Conservation (phyloP, 164 flowering plant genomes). For the Macadamia tetraphylla region DNA sequence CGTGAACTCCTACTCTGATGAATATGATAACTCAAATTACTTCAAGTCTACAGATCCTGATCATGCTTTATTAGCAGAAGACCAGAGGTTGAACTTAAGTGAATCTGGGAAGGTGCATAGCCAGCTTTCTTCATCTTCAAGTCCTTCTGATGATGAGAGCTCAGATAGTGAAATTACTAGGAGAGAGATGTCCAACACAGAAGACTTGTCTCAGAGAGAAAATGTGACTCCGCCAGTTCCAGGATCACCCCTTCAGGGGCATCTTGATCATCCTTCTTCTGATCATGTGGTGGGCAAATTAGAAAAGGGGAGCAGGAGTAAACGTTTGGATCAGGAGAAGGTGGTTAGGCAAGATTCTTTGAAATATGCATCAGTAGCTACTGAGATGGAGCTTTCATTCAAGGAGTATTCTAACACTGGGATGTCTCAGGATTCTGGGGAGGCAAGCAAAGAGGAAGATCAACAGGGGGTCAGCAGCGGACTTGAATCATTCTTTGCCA, state of each 20-base stretch:
- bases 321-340: slow-evolving; percentile 29
- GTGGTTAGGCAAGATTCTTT: slow-evolving; percentile 30
- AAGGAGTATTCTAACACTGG: slow-evolving; percentile 31
- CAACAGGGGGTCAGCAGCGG: slow-evolving; percentile 28
- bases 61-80: slow-evolving; percentile 11
- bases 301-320: slow-evolving; percentile 30
- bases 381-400: slow-evolving; percentile 38
- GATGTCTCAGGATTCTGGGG: slow-evolving; percentile 31
- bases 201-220: slow-evolving; percentile 12
- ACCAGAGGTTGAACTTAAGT: slow-evolving; percentile 21
- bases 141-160: slow-evolving; percentile 28
- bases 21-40: slow-evolving; percentile 25
- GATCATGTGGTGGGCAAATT: slow-evolving; percentile 14
- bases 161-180: slow-evolving; percentile 21
- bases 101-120: slow-evolving; percentile 24
- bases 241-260: slow-evolving; percentile 30
- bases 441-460: slow-evolving; percentile 24
- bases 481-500: slow-evolving; percentile 37
- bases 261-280: slow-evolving; percentile 14
- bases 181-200: slow-evolving; percentile 12
- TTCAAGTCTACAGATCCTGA: slow-evolving; percentile 28
- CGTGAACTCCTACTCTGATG: slow-evolving; percentile 26
- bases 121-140: slow-evolving; percentile 23
- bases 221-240: slow-evolving; percentile 24
- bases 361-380: slow-evolving; percentile 31